Conservation (phyloP, 2,329 filamentous ascomycete genomes). For the Celoporthe dispersa region DNA sequence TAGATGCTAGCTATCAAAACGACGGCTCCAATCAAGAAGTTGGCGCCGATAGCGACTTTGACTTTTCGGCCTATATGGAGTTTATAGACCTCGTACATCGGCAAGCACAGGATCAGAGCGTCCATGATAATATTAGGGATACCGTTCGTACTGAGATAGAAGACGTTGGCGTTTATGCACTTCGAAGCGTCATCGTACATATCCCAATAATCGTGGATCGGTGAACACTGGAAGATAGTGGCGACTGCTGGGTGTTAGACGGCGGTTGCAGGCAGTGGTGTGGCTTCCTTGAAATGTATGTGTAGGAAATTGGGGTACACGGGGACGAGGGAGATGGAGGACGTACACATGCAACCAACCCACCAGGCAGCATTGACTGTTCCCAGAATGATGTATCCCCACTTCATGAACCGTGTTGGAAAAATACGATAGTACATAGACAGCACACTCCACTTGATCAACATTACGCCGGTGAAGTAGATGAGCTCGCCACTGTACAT, state of each 20-base stretch:
- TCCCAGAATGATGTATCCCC: constrained; percentile 7
- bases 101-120: constrained; percentile 17
- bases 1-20: background rate
- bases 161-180: background rate
- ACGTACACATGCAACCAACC: background rate
- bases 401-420: constrained; percentile 19
- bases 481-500: constrained; percentile 5
- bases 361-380: background rate
- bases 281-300: too few relatives aligned
- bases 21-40: constrained; percentile 14
- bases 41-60: constrained; percentile 9
- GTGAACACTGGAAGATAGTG: constrained; percentile 10
- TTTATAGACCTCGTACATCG: constrained; percentile 15
- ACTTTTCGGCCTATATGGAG: constrained; percentile 10
- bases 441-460: constrained; percentile 14
- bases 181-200: background rate
- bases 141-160: background rate
- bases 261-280: too few relatives aligned
- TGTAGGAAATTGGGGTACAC: too few relatives aligned
- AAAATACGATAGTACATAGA: constrained; percentile 17
- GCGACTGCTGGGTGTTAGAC: background rate
- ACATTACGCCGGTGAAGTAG: constrained; percentile 7
- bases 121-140: constrained; percentile 19
- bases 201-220: constrained; percentile 1
- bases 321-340: background rate